Evolutionary conservation across 805 yeast species (phyloP).

Genomic region (Nakazawaea ishiwadae): DNA sequence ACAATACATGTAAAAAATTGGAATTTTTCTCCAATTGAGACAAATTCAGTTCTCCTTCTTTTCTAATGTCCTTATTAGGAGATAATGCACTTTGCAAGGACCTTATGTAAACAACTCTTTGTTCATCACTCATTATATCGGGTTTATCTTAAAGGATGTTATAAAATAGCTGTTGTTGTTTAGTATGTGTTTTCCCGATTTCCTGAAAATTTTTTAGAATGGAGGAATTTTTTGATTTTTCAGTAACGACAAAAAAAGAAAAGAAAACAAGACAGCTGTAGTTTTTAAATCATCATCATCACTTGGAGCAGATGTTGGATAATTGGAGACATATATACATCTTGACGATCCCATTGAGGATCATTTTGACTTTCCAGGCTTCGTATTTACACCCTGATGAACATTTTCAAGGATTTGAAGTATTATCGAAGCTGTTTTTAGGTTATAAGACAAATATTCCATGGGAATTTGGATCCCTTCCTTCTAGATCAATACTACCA

Average conservation of each 20-base stretch:
- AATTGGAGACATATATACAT: conserved; percentile 48
- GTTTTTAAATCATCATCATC: not conserved
- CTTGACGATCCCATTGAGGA: conserved; percentile 39
- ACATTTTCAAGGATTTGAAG: conserved; percentile 88
- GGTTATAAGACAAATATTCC: conserved; percentile 47
- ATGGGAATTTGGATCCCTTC: conserved; percentile 74
- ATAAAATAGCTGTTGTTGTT: no score
- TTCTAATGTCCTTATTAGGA: conserved; percentile 35
- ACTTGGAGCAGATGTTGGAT: not conserved
- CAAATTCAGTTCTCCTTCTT: conserved; percentile 39
- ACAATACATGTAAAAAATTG: conserved; percentile 39
- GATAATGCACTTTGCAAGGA: conserved; percentile 31
- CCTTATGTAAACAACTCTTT: not conserved
- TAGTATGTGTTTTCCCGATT: not conserved
- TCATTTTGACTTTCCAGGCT: conserved; percentile 57
- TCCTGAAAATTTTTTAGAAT: conserved; percentile 1
- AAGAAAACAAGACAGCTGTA: not conserved
- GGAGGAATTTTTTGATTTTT: not conserved
- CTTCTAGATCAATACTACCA: conserved; percentile 71
- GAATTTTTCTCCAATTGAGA: conserved; percentile 35
- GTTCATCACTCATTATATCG: not conserved
- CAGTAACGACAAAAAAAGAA: not conserved
- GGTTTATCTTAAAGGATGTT: not conserved
- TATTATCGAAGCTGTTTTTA: conserved; percentile 40
- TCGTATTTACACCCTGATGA: conserved; percentile 98